Evolutionary conservation across 2,329 filamentous ascomycete species (phyloP).

Genomic region (Trichoderma simmonsii): DNA sequence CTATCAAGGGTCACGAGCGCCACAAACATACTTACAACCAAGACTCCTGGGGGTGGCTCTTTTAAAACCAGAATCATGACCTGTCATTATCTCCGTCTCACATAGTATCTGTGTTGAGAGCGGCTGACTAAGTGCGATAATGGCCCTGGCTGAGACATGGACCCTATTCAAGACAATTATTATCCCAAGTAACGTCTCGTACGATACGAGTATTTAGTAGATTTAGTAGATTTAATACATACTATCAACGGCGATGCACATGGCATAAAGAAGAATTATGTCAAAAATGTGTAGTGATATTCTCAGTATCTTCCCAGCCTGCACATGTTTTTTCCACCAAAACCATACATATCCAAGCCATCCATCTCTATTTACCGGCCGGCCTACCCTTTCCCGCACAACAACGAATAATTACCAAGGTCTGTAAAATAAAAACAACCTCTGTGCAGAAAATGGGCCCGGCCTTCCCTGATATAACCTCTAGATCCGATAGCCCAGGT

Average conservation of each 20-base stretch:
- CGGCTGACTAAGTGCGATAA: neutral
- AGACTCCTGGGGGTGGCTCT: neutral
- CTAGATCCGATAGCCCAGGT: conserved; percentile 4
- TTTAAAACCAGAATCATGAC: neutral
- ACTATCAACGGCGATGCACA: neutral
- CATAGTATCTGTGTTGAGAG: neutral
- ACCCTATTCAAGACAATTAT: neutral
- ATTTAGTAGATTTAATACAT: neutral
- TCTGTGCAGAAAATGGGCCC: neutral
- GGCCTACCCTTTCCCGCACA: neutral
- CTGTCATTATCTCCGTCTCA: neutral
- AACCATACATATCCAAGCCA: conserved; percentile 11
- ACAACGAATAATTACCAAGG: neutral
- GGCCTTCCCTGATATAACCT: conserved; percentile 1
- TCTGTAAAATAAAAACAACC: neutral
- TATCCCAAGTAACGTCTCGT: neutral
- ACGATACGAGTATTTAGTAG: neutral
- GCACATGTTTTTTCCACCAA: neutral
- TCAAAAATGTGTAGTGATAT: neutral
- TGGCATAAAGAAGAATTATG: neutral
- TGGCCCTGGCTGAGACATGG: neutral
- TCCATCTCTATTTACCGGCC: neutral
- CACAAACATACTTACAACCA: neutral
- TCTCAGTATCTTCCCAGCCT: neutral
- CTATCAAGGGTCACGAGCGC: neutral